Evolutionary conservation across 139 green algal species (phyloP), one percentile per base, ranked within the genome.

Genomic region (Marvania coccoides): DNA sequence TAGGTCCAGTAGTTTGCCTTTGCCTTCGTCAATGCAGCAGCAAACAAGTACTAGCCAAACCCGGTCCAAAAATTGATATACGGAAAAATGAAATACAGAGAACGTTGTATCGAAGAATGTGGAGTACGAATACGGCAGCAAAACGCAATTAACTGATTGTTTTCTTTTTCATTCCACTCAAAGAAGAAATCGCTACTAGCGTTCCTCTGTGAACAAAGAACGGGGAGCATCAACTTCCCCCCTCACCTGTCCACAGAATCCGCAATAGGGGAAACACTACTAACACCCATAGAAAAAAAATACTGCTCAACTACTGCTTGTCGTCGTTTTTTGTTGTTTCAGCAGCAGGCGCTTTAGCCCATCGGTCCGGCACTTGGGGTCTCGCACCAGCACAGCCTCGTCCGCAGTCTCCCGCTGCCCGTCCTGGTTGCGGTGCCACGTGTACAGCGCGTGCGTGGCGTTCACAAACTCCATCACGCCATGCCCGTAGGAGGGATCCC

Each of bases 401-500:
- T 81, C 78, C 7, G 64, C 55, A 0, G 45, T 33, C 23, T 74
- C 54, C 1, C 29, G 23, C 6, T 58, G 35, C 8, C 57, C 70
- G 58, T 85, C 79, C 58, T 82, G 69, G 60, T 92, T 94, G 36
- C 85, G 67, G 31, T 81, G 70, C 86, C 85, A 91, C 24, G 19
- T 53, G 73, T 74, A 91, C 15, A 45, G 26, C 24, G 85, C 85
- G 58, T 83, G 71, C 7, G 79, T 93, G 8, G 55, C n/a, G 56
- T 90, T 84, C 5, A 78, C 4, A 10, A 94, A 61, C 12, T 87
- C 59, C 0, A 94, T 61, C 0, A 54, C 61, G 24, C 81, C 87
- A n/a, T 85, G 72, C 7, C 87, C 87, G 54, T 83, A 94, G 24
- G 70, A 82, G 6, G 84, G 72, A 58, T 94, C 87, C 1, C 84